Percentiles rank a stretch among this genome's conserved stretches.
These are phyloP conservation scores for Cupressus sempervirens DNA, from an alignment of 75 land plant genomes.

Conservation along the genomic window DNA sequence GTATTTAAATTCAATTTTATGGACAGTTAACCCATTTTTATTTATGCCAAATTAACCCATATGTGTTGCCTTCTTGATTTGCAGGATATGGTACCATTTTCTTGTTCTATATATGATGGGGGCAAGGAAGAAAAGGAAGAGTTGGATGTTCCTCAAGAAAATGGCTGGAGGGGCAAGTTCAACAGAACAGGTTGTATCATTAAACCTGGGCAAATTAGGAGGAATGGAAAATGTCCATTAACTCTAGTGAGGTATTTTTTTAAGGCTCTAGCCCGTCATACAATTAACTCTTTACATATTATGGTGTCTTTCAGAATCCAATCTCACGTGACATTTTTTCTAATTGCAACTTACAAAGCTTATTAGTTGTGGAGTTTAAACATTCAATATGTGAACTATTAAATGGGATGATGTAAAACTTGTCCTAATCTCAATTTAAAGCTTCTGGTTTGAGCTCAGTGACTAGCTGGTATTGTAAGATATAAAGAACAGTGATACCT, in stretches of 20 bases:
- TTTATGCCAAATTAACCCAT: not conserved
- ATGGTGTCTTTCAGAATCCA: not conserved
- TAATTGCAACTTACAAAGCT: too few relatives aligned
- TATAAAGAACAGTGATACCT: too few relatives aligned
- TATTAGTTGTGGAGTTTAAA: too few relatives aligned
- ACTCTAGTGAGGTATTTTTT: constrained; percentile 81
- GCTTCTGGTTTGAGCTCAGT: too few relatives aligned
- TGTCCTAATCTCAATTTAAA: too few relatives aligned
- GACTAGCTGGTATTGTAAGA: too few relatives aligned
- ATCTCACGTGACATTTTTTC: not conserved
- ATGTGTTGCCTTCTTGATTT: not conserved
- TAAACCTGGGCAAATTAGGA: constrained; percentile 71
- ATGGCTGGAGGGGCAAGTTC: constrained; percentile 95
- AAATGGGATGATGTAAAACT: too few relatives aligned
- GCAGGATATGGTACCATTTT: constrained; percentile 88
- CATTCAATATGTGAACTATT: too few relatives aligned
- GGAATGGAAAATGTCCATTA: constrained; percentile 92
- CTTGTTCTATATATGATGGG: constrained; percentile 94
- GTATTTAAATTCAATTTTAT: not conserved
- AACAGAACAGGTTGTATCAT: constrained; percentile 84
- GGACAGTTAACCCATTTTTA: not conserved
- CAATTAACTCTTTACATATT: not conserved
- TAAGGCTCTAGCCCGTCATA: not conserved
- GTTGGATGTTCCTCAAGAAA: constrained; percentile 83
- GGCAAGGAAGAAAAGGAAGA: constrained; percentile 62